Base-by-base conservation (phyloP, 129 eudicot genomes). In the Pittosporum tobira region DNA sequence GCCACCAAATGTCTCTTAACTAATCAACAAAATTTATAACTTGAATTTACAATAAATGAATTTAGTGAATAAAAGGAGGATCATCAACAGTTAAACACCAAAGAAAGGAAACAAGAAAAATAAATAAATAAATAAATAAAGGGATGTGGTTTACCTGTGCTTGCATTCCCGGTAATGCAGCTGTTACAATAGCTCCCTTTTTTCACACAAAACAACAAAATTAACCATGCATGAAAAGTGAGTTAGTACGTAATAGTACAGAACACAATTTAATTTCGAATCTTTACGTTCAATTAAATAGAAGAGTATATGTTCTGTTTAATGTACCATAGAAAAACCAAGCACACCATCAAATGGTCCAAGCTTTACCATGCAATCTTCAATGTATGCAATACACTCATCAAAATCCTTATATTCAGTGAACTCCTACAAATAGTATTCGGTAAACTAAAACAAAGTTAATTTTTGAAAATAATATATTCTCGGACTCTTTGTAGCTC, bases 331-430 rank as follows among this genome's bases (percentile, higher is more conserved):
- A 8, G 79, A 73, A 48, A 78, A 73, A 18, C 84, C 79, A 23
- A 78, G 62, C 34, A 78, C 24, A 15, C 84, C 84, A 65, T 78
- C 84, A 68, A 73, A 73, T 11, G 84, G 79, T 59, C 84, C 79
- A 73, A 68, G 73, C 47, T 51, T 65, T 25, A 69, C 0, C 84
- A 78, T 73, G 37, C 61, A 60, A 25, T 55, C 71, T 67, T 78
- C 67, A 1, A 78, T 50, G 28, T 73, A 68, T 4, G 28, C 65
- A 19, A 78, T 43, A 27, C 84, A 64, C 61, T 78, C 84, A 29
- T 78, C 76, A 60, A 78, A 78, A 61, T 69, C 61, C 37, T 59
- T 47, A 30, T 23, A 68, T 27, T 64, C 72, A 50, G 37, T 64
- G 62, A 47, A 73, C 12, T 73, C 76, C 79, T 78, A 40, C 46